Percentiles rank a stretch among this genome's conserved stretches.
Evolutionary conservation across 2,329 filamentous ascomycete species (phyloP).

Genomic region (Epichloe sp.): DNA sequence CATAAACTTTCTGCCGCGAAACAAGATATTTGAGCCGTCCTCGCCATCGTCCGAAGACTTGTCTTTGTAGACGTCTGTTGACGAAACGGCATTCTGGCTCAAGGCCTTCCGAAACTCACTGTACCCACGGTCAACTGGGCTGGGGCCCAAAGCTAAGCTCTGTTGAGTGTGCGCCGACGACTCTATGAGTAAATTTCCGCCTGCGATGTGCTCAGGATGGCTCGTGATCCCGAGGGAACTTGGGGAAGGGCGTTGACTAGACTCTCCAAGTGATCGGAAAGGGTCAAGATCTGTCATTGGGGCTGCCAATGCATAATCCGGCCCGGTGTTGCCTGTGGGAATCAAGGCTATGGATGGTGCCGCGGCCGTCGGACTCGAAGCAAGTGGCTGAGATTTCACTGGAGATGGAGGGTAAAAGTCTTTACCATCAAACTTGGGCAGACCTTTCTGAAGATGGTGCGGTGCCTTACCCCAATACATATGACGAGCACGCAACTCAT

Average conservation of each 20-base stretch:
- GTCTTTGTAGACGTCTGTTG: conserved; percentile 9
- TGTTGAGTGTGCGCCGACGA: conserved; percentile 11
- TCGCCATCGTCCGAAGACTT: conserved; percentile 19
- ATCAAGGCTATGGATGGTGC: background rate
- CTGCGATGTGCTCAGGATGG: conserved; percentile 20
- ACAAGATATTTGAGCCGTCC: conserved; percentile 22
- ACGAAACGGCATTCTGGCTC: conserved; percentile 1
- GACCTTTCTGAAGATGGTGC: conserved; percentile 33
- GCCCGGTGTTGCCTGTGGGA: conserved; percentile 1
- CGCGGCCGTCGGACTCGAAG: background rate
- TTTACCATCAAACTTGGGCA: conserved; percentile 53
- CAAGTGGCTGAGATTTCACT: conserved; percentile 4
- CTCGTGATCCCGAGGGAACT: conserved; percentile 16
- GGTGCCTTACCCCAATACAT: conserved; percentile 49
- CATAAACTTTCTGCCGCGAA: conserved; percentile 22
- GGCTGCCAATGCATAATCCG: background rate
- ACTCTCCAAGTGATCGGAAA: conserved; percentile 10
- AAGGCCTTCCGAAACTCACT: conserved; percentile 16
- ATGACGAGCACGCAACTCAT: conserved; percentile 44
- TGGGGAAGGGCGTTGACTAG: conserved; percentile 10
- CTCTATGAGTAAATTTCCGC: conserved; percentile 11
- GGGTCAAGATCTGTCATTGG: conserved; percentile 10
- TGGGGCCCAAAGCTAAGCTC: conserved; percentile 12
- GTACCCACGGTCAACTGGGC: conserved; percentile 14
- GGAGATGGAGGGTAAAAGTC: conserved; percentile 49